These are phyloP conservation scores for Citrus sinensis DNA, from an alignment of 345 rosid species.

Conservation along the genomic window DNA sequence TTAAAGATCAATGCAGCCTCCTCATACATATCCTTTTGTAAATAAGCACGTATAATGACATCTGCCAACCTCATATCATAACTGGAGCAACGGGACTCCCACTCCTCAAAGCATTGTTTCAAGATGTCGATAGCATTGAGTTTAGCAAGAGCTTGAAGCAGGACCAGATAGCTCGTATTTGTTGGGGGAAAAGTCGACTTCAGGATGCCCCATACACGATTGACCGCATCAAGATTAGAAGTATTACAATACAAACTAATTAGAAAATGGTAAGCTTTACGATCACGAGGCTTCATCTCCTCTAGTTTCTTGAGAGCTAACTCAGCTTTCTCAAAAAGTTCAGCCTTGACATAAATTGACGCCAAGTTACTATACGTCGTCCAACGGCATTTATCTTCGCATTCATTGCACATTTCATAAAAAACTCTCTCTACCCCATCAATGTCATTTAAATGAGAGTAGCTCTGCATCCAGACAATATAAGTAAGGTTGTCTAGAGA, in stretches of 20 bases:
- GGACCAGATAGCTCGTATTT: conserved; percentile 49
- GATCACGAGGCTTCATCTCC: conserved; percentile 38
- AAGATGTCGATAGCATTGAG: conserved; percentile 57
- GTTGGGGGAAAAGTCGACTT: conserved; percentile 36
- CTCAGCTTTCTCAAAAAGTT: conserved; percentile 61
- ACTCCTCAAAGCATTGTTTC: conserved; percentile 50
- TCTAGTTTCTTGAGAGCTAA: conserved; percentile 56
- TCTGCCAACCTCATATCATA: conserved; percentile 65
- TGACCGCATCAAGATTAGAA: conserved; percentile 47
- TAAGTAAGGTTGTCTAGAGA: conserved; percentile 31
- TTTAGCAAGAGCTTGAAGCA: conserved; percentile 59
- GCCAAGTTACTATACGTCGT: conserved; percentile 52
- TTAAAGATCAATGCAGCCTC: conserved; percentile 52
- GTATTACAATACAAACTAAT: conserved; percentile 58
- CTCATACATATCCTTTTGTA: conserved; percentile 42
- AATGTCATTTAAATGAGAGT: conserved; percentile 39
- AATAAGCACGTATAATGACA: conserved; percentile 42
- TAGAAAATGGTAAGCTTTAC: conserved; percentile 68
- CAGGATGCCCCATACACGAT: conserved; percentile 55
- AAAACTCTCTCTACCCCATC: conserved; percentile 48
- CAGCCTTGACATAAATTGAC: conserved; percentile 56
- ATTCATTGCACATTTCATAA: conserved; percentile 36
- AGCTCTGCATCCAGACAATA: conserved; percentile 59
- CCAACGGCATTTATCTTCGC: conserved; percentile 41
- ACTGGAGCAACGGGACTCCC: conserved; percentile 49